Percentiles rank a stretch among this genome's conserved stretches.
Evolutionary conservation across 441 rosid genomes (phyloP).

Genomic region (Adansonia gregorii): DNA sequence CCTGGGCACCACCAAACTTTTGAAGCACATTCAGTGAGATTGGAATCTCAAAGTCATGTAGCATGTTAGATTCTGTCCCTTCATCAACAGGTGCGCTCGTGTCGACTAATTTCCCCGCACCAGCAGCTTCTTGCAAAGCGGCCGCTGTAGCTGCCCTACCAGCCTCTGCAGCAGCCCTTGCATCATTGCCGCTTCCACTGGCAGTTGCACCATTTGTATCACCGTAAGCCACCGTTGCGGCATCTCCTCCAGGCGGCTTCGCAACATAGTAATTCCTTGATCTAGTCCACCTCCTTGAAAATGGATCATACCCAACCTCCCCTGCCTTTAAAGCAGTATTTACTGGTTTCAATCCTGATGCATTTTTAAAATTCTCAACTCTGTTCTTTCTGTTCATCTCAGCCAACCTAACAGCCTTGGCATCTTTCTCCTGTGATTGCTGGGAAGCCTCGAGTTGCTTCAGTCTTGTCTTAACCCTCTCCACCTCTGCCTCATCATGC

Average conservation of each 20-base stretch:
- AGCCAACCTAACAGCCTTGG: slow-evolving; percentile 77
- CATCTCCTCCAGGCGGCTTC: slow-evolving; percentile 47
- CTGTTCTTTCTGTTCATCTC: slow-evolving; percentile 97
- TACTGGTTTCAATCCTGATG: slow-evolving; percentile 69
- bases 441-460: slow-evolving; percentile 82
- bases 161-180: slow-evolving; percentile 32
- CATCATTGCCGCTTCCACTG: slow-evolving; percentile 37
- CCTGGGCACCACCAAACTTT: slow-evolving; percentile 80
- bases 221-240: slow-evolving; percentile 37
- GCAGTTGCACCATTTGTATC: slow-evolving; percentile 32
- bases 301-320: slow-evolving; percentile 97
- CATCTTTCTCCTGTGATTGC: slow-evolving; percentile 60
- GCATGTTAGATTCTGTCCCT: slow-evolving; percentile 71
- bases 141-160: slow-evolving; percentile 76
- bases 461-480: slow-evolving; percentile 71
- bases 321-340: slow-evolving; percentile 78
- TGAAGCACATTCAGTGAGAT: slow-evolving; percentile 65
- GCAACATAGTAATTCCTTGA: slow-evolving; percentile 83
- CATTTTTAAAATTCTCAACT: slow-evolving; percentile 90
- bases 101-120: slow-evolving; percentile 89
- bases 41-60: slow-evolving; percentile 81
- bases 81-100: slow-evolving; percentile 89
- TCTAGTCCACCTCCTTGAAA: slow-evolving; percentile 97
- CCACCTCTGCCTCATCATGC: slow-evolving; percentile 72
- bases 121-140: slow-evolving; percentile 93